These are phyloP conservation scores for Pavlovales sp. DNA, from an alignment of 208 protist species.

Conservation along the genomic window DNA sequence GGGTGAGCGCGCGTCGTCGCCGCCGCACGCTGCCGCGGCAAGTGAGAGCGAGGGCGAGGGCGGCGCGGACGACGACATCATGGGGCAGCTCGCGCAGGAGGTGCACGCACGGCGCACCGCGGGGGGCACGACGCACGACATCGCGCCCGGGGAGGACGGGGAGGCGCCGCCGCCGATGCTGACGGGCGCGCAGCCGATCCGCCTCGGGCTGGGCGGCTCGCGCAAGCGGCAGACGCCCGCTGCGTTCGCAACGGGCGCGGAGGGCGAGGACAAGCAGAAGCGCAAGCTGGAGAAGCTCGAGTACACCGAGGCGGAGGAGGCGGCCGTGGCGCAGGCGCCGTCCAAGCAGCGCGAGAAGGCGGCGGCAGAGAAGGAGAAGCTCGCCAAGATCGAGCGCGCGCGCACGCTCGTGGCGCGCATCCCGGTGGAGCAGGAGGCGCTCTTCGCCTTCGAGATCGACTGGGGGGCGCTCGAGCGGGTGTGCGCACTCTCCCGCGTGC, in stretches of 20 bases:
- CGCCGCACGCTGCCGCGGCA: no score
- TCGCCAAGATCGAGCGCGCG: neutral
- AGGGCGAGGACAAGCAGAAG: neutral
- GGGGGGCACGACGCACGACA: no score
- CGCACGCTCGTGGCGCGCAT: neutral
- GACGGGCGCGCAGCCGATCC: neutral
- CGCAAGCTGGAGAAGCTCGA: constrained; percentile 7
- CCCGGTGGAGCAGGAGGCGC: neutral
- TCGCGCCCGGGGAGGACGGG: neutral
- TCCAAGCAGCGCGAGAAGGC: neutral
- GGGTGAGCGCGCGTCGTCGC: no score
- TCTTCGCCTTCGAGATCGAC: neutral
- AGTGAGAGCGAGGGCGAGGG: no score
- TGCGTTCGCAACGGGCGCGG: neutral
- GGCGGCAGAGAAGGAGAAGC: neutral
- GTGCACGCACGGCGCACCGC: neutral
- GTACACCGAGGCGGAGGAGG: constrained; percentile 19
- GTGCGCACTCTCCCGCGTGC: no score
- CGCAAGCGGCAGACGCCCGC: no score
- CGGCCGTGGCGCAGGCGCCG: neutral
- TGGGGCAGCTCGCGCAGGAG: neutral
- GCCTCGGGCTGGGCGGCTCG: neutral
- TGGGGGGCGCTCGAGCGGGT: neutral
- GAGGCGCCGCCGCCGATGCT: no score
- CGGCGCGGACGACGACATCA: neutral